Percentiles rank a stretch among this genome's conserved stretches.
These are phyloP conservation scores for Rhodotorula sp. DNA, from an alignment of 1,284 basidiomycete species.

Conservation along the genomic window DNA sequence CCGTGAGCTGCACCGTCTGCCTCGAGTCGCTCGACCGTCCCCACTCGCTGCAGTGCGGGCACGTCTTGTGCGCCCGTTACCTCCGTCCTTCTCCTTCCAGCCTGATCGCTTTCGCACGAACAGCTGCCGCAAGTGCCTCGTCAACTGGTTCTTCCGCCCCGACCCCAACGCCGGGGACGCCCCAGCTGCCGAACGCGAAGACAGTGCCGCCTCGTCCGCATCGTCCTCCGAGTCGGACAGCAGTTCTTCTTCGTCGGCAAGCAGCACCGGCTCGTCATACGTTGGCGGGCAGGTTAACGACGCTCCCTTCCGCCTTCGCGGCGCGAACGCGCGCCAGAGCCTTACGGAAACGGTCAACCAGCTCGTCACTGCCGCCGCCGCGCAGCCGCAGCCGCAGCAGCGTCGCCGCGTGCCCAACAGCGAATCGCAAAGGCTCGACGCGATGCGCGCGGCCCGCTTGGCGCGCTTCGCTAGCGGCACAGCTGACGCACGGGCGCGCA, in stretches of 20 bases:
- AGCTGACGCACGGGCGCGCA: neutral
- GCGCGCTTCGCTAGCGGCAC: slow-evolving; percentile 8
- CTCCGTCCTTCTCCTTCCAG: neutral
- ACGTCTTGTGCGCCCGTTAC: slow-evolving; percentile 38
- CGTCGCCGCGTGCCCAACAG: neutral
- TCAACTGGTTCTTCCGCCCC: slow-evolving; percentile 41
- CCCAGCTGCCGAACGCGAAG: neutral
- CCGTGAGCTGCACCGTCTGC: slow-evolving; percentile 36
- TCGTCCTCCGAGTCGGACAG: neutral
- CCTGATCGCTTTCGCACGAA: neutral
- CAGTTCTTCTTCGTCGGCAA: neutral
- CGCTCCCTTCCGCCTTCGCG: slow-evolving; percentile 1
- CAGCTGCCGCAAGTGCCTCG: slow-evolving; percentile 39
- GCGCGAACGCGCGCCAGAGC: neutral
- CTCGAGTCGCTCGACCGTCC: slow-evolving; percentile 40
- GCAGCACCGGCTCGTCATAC: slow-evolving; percentile 1
- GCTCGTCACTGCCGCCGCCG: neutral
- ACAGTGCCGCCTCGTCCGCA: neutral
- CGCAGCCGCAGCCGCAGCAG: neutral
- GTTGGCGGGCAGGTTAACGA: slow-evolving; percentile 1
- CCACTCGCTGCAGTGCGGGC: slow-evolving; percentile 37
- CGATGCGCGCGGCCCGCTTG: slow-evolving; percentile 17
- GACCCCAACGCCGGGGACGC: slow-evolving; percentile 21
- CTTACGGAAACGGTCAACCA: neutral
- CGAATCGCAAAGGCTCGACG: neutral